Evolutionary conservation across 164 flowering plant species (phyloP).

Genomic region (Berberis vulgaris): DNA sequence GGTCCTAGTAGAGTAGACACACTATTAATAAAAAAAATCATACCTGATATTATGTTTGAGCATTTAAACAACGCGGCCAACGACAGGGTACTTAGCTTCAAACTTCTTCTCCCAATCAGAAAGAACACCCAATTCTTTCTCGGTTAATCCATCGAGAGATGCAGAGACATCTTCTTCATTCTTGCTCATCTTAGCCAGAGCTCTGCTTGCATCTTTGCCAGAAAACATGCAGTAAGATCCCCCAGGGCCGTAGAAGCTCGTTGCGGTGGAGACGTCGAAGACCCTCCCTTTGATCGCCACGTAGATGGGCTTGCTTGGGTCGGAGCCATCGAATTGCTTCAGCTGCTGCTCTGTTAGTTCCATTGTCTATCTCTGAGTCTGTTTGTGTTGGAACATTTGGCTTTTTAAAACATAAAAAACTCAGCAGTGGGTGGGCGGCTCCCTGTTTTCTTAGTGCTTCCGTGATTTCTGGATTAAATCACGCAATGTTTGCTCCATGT

Average conservation of each 20-base stretch:
- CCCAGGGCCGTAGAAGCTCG: conserved; percentile 89
- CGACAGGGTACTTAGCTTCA: conserved; percentile 90
- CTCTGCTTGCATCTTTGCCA: conserved; percentile 89
- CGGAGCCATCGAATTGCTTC: conserved; percentile 58
- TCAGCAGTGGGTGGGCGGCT: too few relatives aligned
- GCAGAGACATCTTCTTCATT: conserved; percentile 61
- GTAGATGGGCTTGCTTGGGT: conserved; percentile 73
- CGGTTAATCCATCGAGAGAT: conserved; percentile 65
- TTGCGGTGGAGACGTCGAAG: conserved; percentile 76
- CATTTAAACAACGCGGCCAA: conserved; percentile 51
- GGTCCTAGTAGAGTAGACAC: too few relatives aligned
- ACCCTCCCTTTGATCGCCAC: conserved; percentile 74
- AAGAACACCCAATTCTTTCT: conserved; percentile 77
- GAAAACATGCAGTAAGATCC: conserved; percentile 82
- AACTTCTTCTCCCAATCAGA: conserved; percentile 91
- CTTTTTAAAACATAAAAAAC: too few relatives aligned
- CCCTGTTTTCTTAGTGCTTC: too few relatives aligned
- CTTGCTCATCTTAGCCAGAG: conserved; percentile 96
- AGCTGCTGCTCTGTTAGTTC: conserved; percentile 58
- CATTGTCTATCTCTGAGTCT: conserved; percentile 16
- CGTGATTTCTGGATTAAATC: too few relatives aligned
- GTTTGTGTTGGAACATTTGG: too few relatives aligned
- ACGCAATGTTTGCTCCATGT: too few relatives aligned
- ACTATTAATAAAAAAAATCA: too few relatives aligned
- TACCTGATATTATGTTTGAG: too few relatives aligned